These are phyloP conservation scores for Pleomassaria siparia DNA, from an alignment of 2,329 filamentous ascomycete genomes.

Conservation along the genomic window DNA sequence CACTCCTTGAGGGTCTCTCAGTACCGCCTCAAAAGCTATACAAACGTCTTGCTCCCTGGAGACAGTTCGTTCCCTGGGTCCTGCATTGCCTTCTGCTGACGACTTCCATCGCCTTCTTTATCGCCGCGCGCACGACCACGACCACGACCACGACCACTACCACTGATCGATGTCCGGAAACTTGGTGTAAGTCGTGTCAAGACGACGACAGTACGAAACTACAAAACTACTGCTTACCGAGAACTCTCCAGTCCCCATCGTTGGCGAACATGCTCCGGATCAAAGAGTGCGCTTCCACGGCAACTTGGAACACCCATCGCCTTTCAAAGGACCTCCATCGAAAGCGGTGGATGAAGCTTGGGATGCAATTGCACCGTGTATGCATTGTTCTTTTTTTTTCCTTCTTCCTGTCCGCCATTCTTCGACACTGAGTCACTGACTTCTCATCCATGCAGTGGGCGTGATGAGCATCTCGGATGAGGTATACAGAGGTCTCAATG, in stretches of 20 bases:
- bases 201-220: background rate
- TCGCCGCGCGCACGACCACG: background rate
- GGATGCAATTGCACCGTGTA: slow-evolving; percentile 7
- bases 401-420: no score
- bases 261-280: background rate
- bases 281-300: slow-evolving; percentile 7
- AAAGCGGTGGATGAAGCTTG: slow-evolving; percentile 10
- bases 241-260: background rate
- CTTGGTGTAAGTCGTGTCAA: background rate
- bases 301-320: slow-evolving; percentile 3
- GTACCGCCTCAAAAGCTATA: no score
- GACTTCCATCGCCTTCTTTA: background rate
- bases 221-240: background rate
- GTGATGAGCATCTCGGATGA: slow-evolving; percentile 8
- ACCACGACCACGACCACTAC: no score
- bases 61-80: background rate
- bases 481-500: slow-evolving; percentile 5
- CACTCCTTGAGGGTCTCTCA: no score
- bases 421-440: background rate
- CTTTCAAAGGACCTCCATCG: slow-evolving; percentile 13
- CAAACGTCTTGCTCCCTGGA: no score
- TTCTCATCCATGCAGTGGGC: slow-evolving; percentile 2
- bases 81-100: background rate
- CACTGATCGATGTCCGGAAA: background rate
- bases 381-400: background rate